Conservation (phyloP, 2,329 filamentous ascomycete species). For the Exophiala mesophila region DNA sequence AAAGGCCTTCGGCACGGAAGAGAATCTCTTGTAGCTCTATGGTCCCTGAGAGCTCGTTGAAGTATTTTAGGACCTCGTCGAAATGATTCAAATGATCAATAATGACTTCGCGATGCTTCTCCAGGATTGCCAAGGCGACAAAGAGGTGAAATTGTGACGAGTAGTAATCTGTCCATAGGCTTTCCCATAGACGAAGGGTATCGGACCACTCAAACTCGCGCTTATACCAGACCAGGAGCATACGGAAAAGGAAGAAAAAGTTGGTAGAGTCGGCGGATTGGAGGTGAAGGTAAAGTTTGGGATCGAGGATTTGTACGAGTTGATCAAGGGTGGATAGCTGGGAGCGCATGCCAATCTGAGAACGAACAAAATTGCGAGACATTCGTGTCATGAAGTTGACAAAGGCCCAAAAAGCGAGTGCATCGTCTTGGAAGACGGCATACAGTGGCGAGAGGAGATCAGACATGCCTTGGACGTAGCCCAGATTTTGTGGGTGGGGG, state of each 20-base stretch:
- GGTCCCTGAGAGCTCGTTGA: conserved; percentile 89
- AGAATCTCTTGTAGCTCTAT: conserved; percentile 87
- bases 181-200: conserved; percentile 83
- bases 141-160: conserved; percentile 92
- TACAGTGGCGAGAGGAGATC: conserved; percentile 94
- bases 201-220: conserved; percentile 90
- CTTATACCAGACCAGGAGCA: conserved; percentile 98
- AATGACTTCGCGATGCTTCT: conserved; percentile 94
- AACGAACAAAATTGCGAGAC: conserved; percentile 93
- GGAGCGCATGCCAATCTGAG: conserved; percentile 91
- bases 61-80: conserved; percentile 94
- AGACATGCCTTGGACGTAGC: conserved; percentile 98
- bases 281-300: conserved; percentile 85
- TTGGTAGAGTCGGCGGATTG: conserved; percentile 91
- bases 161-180: conserved; percentile 86
- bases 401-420: conserved; percentile 94
- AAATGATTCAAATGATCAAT: conserved; percentile 92
- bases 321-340: conserved; percentile 90
- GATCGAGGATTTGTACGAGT: conserved; percentile 93
- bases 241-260: conserved; percentile 98
- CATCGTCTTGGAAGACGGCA: conserved; percentile 94
- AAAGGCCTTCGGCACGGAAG: conserved; percentile 81
- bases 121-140: conserved; percentile 84
- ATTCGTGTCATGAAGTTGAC: conserved; percentile 95
- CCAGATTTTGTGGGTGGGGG: conserved; percentile 60